A percentile compares a stretch with the other conserved stretches of the same genome.
These are phyloP conservation scores for Austroboletus olivaceoglutinosus DNA, from an alignment of 1,284 basidiomycete species.

Conservation along the genomic window DNA sequence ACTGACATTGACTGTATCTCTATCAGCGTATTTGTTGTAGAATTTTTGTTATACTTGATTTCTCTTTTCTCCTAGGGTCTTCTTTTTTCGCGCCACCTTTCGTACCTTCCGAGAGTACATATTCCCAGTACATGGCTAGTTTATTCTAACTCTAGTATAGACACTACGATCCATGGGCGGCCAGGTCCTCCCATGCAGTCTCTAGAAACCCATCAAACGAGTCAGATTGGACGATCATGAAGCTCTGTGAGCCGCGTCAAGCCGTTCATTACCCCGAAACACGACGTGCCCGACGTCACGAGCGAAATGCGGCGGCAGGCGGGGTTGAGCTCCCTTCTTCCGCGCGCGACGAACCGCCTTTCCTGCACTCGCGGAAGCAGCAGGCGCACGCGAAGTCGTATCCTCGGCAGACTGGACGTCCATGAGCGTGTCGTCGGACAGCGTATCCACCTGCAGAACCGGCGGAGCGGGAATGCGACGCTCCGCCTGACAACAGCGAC, in stretches of 20 bases:
- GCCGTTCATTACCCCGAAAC: slow-evolving; percentile 55
- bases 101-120: neutral
- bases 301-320: slow-evolving; percentile 54
- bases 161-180: slow-evolving; percentile 1
- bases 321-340: slow-evolving; percentile 27
- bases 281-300: slow-evolving; percentile 60
- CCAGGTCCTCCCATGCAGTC: neutral
- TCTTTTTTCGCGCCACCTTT: slow-evolving; percentile 5
- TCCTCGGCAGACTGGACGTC: neutral
- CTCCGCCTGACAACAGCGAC: slow-evolving; percentile 48
- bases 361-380: neutral
- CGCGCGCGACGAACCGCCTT: neutral
- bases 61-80: neutral
- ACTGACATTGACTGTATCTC: slow-evolving; percentile 17
- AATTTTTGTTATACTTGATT: slow-evolving; percentile 4
- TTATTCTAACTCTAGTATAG: neutral
- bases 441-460: slow-evolving; percentile 14
- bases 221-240: neutral
- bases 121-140: neutral
- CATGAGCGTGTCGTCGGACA: neutral
- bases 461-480: slow-evolving; percentile 66
- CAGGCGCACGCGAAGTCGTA: neutral
- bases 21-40: slow-evolving; percentile 22
- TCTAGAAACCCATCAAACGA: neutral
- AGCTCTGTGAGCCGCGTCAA: slow-evolving; percentile 12